phyloP scores from a whole-genome alignment of 306 rosid genomes.

The Cucumis melo region DNA sequence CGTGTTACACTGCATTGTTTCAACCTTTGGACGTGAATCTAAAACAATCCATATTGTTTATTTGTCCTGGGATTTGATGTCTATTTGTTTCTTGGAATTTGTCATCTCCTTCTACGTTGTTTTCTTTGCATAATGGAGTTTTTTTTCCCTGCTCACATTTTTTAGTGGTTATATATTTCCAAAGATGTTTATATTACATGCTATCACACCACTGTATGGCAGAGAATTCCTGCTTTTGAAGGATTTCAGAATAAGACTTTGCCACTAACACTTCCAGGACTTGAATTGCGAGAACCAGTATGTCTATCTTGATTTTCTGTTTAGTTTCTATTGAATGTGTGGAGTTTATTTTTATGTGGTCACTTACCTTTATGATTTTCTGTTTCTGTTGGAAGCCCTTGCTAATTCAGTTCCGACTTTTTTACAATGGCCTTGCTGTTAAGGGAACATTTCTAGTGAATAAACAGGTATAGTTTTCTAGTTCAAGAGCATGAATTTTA shows the following conservation, averaged over 20 bases:
- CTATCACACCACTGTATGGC: neutral
- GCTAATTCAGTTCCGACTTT: slow-evolving; percentile 69
- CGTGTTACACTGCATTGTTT: neutral
- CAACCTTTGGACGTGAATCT: neutral
- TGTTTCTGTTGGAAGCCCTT: slow-evolving; percentile 37
- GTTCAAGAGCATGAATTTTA: neutral
- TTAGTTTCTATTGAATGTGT: neutral
- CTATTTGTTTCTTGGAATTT: neutral
- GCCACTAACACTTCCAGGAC: slow-evolving; percentile 11
- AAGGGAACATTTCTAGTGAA: slow-evolving; percentile 73
- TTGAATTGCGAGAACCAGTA: slow-evolving; percentile 28
- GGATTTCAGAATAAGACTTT: slow-evolving; percentile 14
- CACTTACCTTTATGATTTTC: slow-evolving; percentile 13
- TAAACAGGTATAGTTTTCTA: slow-evolving; percentile 31
- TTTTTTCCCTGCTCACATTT: neutral
- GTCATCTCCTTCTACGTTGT: neutral
- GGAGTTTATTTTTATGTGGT: neutral
- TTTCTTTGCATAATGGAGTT: neutral
- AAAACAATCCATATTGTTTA: neutral
- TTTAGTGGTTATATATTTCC: neutral
- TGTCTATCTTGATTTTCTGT: neutral
- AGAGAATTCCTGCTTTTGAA: slow-evolving; percentile 19
- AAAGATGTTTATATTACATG: neutral
- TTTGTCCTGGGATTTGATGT: too few species aligned
- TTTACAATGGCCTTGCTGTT: slow-evolving; percentile 46